Percentiles rank a stretch among this genome's conserved stretches.
These are phyloP conservation scores for Psilocybe sp. DNA, from an alignment of 768 basidiomycete species.

Conservation along the genomic window DNA sequence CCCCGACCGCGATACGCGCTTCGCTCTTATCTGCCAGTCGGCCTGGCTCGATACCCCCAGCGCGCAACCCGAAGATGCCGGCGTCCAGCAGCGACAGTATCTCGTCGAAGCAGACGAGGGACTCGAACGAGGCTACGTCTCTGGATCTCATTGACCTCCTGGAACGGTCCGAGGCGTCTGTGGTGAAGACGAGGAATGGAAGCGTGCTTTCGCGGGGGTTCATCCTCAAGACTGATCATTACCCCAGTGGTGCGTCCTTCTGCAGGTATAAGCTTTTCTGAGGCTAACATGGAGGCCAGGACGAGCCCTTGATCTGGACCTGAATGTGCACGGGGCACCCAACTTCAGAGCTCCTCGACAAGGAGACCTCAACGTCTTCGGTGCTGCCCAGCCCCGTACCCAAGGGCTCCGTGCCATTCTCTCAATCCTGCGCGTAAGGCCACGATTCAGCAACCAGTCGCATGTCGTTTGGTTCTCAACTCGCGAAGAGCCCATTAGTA, in stretches of 20 bases:
- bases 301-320: constrained; percentile 84
- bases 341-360: constrained; percentile 87
- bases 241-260: constrained; percentile 60
- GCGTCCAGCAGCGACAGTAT: constrained; percentile 10
- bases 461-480: constrained; percentile 96
- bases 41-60: constrained; percentile 18
- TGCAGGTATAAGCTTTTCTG: background rate
- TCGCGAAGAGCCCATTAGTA: constrained; percentile 92
- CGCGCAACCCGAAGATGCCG: constrained; percentile 7
- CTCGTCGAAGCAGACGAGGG: constrained; percentile 12
- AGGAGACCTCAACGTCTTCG: constrained; percentile 86
- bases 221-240: constrained; percentile 92
- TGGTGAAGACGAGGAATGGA: constrained; percentile 81
- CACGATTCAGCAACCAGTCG: constrained; percentile 57
- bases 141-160: constrained; percentile 64
- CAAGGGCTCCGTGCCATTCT: constrained; percentile 90
- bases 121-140: constrained; percentile 20
- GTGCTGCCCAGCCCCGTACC: constrained; percentile 92
- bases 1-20: background rate
- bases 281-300: constrained; percentile 37
- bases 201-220: constrained; percentile 86
- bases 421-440: constrained; percentile 76
- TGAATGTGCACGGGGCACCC: constrained; percentile 91
- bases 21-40: constrained; percentile 6
- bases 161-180: constrained; percentile 62